Conservation (phyloP, 2,329 filamentous ascomycete genomes). For the Colletotrichum sp. region DNA sequence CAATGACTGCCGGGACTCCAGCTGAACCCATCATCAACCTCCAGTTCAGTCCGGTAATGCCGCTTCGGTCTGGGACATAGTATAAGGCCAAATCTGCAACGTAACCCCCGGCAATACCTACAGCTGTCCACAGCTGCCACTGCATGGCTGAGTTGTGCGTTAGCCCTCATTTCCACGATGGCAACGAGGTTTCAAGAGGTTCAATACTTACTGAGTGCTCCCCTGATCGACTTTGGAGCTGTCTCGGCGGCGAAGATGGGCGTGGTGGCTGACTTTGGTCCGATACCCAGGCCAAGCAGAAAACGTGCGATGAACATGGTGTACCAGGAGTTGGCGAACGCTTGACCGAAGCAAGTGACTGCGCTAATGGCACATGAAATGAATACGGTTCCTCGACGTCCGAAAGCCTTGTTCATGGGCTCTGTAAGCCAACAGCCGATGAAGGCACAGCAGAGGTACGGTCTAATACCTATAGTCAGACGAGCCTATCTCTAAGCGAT, state of each 20-base stretch:
- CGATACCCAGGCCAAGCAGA: conserved; percentile 72
- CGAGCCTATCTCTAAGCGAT: rapidly evolving
- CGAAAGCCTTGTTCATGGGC: conserved; percentile 73
- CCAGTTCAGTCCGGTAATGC: conserved; percentile 66
- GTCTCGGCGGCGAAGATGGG: conserved; percentile 74
- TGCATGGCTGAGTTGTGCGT: conserved; percentile 65
- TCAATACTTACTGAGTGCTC: conserved; percentile 41
- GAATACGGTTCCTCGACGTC: conserved; percentile 74
- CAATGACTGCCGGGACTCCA: conserved; percentile 64
- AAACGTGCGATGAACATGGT: conserved; percentile 75
- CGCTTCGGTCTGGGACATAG: conserved; percentile 49
- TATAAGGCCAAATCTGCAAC: conserved; percentile 67
- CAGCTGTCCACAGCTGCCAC: conserved; percentile 68
- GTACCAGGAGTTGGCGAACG: conserved; percentile 57
- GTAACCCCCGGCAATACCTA: conserved; percentile 63
- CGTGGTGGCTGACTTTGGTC: conserved; percentile 72
- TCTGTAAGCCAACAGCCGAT: conserved; percentile 77
- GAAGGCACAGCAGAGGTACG: conserved; percentile 71
- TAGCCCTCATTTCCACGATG: neutral
- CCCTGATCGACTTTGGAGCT: conserved; percentile 66
- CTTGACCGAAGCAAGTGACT: conserved; percentile 56
- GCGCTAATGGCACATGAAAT: conserved; percentile 68
- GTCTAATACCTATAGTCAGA: conserved; percentile 22
- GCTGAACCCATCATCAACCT: conserved; percentile 73
- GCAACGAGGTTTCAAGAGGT: too few species aligned